These are phyloP conservation scores for Zoysia japonica DNA, from an alignment of 176 grass and related monocot genomes.

Conservation along the genomic window DNA sequence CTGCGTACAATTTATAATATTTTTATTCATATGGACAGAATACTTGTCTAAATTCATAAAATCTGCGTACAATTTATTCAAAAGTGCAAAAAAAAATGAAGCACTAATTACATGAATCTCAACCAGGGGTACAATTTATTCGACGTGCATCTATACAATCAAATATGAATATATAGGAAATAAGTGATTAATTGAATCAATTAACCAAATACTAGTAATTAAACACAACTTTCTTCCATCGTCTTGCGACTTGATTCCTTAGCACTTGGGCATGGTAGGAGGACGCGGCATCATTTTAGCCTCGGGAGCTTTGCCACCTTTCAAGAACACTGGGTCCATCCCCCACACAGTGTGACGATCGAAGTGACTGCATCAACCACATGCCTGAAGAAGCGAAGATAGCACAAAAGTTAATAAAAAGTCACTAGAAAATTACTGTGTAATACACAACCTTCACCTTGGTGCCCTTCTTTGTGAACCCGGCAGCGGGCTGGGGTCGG, in stretches of 20 bases:
- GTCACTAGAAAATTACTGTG: background rate
- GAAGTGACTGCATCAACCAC: slow-evolving; percentile 82
- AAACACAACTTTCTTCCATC: background rate
- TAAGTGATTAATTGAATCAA: background rate
- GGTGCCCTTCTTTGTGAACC: slow-evolving; percentile 40
- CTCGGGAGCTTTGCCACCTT: slow-evolving; percentile 41
- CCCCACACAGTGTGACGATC: slow-evolving; percentile 66
- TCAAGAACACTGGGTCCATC: slow-evolving; percentile 68
- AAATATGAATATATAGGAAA: background rate
- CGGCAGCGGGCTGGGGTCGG: background rate
- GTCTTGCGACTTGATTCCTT: background rate
- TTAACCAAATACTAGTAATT: background rate
- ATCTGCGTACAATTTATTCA: no score
- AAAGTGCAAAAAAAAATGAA: no score
- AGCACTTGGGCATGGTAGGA: slow-evolving; percentile 52
- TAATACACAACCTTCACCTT: slow-evolving; percentile 75
- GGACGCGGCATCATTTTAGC: slow-evolving; percentile 45
- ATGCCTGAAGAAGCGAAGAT: slow-evolving; percentile 38
- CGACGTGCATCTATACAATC: background rate
- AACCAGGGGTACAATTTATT: background rate
- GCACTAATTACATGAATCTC: background rate
- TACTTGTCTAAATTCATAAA: no score
- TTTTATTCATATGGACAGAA: no score
- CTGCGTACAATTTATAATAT: no score
- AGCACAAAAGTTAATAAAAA: background rate